Percentiles rank a stretch among this genome's conserved stretches.
Conservation (phyloP, 352 stramenopile species). For the Phytophthora melonis region DNA sequence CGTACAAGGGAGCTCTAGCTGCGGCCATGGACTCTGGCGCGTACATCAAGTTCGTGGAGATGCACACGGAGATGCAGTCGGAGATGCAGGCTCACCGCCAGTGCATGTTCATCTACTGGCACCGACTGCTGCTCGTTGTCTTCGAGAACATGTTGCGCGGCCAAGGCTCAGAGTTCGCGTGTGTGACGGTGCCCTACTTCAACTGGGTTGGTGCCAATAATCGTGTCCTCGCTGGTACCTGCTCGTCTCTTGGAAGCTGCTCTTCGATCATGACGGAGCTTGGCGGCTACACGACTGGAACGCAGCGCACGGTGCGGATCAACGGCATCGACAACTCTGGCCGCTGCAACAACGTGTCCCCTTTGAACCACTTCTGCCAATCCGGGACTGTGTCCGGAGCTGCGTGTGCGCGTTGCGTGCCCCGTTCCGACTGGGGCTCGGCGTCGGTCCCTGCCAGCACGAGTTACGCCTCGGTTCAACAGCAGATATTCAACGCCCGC, state of each 20-base stretch:
- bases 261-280: conserved; percentile 51
- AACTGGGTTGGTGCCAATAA: conserved; percentile 74
- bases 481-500: conserved; percentile 54
- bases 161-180: conserved; percentile 60
- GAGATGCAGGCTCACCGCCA: conserved; percentile 62
- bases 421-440: conserved; percentile 54
- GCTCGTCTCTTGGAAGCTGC: conserved; percentile 57
- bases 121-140: conserved; percentile 64
- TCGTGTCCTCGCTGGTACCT: conserved; percentile 47
- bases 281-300: conserved; percentile 43
- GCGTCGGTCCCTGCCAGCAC: conserved; percentile 43
- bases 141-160: conserved; percentile 90
- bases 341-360: conserved; percentile 44
- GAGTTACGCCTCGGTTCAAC: conserved; percentile 57
- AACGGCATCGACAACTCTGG: conserved; percentile 57
- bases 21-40: conserved; percentile 64
- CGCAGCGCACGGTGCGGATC: conserved; percentile 47
- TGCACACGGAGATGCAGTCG: conserved; percentile 73
- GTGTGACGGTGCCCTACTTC: conserved; percentile 85
- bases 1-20: conserved; percentile 57
- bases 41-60: conserved; percentile 73
- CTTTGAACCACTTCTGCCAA: conserved; percentile 74
- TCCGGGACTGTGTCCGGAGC: conserved; percentile 18
- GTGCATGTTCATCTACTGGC: conserved; percentile 91
- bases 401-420: conserved; percentile 55